Conservation (phyloP, 2,329 filamentous ascomycete species). For the Fusarium sarcochroum region DNA sequence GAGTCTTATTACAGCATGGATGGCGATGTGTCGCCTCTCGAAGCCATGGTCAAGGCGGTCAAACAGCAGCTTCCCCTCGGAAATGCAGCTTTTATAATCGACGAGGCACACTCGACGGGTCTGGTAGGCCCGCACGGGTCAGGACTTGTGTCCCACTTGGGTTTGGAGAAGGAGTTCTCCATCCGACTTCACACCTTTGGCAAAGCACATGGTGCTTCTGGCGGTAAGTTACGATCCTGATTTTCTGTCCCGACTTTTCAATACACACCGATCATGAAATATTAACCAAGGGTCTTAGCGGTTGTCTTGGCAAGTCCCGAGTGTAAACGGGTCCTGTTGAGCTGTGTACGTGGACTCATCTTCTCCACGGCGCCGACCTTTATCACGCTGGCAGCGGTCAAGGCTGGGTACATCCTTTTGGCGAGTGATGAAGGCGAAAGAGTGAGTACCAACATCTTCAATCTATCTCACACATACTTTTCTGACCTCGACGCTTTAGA, state of each 20-base stretch:
- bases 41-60: neutral
- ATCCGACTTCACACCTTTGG: constrained; percentile 11
- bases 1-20: constrained; percentile 13
- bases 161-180: neutral
- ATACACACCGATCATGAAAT: fast-evolving
- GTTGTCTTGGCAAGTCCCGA: neutral
- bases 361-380: constrained; percentile 3
- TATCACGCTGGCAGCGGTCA: neutral
- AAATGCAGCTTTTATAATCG: neutral
- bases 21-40: neutral
- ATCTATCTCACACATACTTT: neutral
- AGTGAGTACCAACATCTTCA: neutral
- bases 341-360: constrained; percentile 6
- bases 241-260: neutral
- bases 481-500: neutral
- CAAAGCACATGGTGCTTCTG: constrained; percentile 11
- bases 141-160: neutral
- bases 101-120: constrained; percentile 6
- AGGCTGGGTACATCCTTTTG: neutral
- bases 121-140: neutral
- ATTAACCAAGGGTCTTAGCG: neutral
- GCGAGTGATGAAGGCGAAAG: neutral
- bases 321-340: neutral
- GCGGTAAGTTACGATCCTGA: neutral
- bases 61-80: neutral